These are phyloP conservation scores for Calonectria fujianensis DNA, from an alignment of 2,329 filamentous ascomycete species.

Conservation along the genomic window DNA sequence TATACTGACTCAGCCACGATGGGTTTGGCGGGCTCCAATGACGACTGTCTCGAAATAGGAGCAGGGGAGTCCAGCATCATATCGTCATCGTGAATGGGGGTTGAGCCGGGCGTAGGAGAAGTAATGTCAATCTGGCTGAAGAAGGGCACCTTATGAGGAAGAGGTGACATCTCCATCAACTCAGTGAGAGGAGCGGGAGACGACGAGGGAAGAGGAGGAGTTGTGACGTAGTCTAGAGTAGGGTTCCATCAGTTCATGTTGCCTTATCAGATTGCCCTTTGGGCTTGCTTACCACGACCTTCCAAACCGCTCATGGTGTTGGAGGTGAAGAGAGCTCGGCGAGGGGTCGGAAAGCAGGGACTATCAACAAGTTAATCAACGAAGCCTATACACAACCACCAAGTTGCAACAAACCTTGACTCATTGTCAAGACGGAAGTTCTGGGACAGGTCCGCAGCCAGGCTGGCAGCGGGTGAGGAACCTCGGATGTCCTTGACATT, in stretches of 20 bases:
- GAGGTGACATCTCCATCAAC: constrained; percentile 93
- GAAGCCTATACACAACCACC: neutral
- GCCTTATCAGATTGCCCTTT: neutral
- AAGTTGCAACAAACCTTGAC: constrained; percentile 79
- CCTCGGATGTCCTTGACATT: constrained; percentile 84
- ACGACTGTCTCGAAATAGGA: constrained; percentile 66
- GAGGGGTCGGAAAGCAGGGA: constrained; percentile 64
- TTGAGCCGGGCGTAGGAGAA: constrained; percentile 81
- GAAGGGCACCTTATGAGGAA: constrained; percentile 89
- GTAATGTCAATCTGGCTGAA: constrained; percentile 78
- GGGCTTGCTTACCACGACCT: constrained; percentile 58
- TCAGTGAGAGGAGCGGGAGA: constrained; percentile 85
- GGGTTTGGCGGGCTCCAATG: constrained; percentile 70
- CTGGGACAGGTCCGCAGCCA: constrained; percentile 95
- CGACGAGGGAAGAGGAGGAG: constrained; percentile 87
- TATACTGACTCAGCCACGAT: constrained; percentile 72
- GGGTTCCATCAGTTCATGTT: constrained; percentile 50
- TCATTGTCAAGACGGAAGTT: constrained; percentile 95
- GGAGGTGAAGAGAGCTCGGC: constrained; percentile 64
- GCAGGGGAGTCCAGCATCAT: constrained; percentile 76
- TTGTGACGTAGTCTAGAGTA: constrained; percentile 82
- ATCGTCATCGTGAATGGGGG: constrained; percentile 66
- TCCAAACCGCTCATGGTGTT: constrained; percentile 61
- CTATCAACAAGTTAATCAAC: constrained; percentile 54
- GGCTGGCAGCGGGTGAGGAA: constrained; percentile 91